These are phyloP conservation scores for Fraxinus albicans DNA, from an alignment of 305 asterid genomes.

Conservation along the genomic window DNA sequence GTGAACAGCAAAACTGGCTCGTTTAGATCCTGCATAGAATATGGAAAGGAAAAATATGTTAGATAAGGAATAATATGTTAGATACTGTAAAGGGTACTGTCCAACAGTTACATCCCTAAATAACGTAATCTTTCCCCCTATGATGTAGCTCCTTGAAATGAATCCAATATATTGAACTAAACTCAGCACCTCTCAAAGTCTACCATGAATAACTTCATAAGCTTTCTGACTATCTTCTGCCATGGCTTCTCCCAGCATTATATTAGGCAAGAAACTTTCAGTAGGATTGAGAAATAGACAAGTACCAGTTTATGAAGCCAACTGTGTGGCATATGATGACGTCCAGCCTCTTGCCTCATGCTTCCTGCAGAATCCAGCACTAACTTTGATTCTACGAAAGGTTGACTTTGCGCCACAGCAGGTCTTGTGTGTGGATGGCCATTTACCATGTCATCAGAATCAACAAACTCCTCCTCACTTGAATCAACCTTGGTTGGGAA, in stretches of 20 bases:
- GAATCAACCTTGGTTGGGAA: slow-evolving; percentile 78
- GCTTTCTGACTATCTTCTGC: not conserved
- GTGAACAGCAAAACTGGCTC: slow-evolving; percentile 78
- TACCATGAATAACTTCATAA: not conserved
- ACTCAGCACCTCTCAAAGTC: not conserved
- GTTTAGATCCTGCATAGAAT: slow-evolving; percentile 63
- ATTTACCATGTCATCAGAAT: slow-evolving; percentile 78
- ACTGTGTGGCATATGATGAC: slow-evolving; percentile 51
- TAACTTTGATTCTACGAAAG: slow-evolving; percentile 56
- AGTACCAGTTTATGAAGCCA: slow-evolving; percentile 84
- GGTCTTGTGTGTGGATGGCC: slow-evolving; percentile 53
- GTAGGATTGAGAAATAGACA: slow-evolving; percentile 14
- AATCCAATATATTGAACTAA: not conserved
- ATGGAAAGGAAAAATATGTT: not conserved
- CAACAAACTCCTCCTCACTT: slow-evolving; percentile 89
- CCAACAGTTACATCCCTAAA: not conserved
- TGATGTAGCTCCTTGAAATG: not conserved
- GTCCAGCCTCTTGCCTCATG: slow-evolving; percentile 55
- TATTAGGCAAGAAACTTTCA: not conserved
- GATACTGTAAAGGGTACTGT: not conserved
- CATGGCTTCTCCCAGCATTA: not conserved
- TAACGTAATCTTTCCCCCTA: not conserved
- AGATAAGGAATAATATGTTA: not conserved
- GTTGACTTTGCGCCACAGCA: slow-evolving; percentile 43
- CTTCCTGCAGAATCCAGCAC: slow-evolving; percentile 50